Evolutionary conservation across 192 early-diverging fungal genomes (phyloP).

Genomic region (Backusella circina): DNA sequence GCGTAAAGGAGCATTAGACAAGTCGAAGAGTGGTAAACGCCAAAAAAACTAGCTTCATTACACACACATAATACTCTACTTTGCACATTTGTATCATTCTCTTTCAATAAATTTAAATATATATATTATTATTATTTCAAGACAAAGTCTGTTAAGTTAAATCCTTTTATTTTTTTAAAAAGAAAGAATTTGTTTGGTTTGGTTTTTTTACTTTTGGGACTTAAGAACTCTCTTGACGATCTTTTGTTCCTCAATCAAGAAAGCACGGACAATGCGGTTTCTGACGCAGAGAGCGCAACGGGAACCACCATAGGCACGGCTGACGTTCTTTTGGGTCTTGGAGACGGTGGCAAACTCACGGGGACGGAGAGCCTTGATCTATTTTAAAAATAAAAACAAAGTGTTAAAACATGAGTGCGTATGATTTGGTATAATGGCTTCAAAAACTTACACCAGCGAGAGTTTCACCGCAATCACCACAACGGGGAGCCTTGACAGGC

Average conservation of each 20-base stretch:
- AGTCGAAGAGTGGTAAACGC: slow-evolving; percentile 25
- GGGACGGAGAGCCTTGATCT: slow-evolving; percentile 76
- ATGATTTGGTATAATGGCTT: no score
- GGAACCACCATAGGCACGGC: slow-evolving; percentile 96
- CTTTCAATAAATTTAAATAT: neutral
- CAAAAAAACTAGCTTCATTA: slow-evolving; percentile 17
- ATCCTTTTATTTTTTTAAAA: neutral
- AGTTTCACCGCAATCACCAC: slow-evolving; percentile 93
- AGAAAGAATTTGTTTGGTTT: neutral
- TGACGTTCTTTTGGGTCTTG: slow-evolving; percentile 90
- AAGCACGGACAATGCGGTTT: slow-evolving; percentile 93
- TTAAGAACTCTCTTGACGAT: slow-evolving; percentile 99
- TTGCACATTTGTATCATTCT: neutral
- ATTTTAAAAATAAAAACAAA: neutral
- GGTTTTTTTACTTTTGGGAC: slow-evolving; percentile 49
- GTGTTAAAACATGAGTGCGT: no score
- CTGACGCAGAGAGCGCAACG: slow-evolving; percentile 82
- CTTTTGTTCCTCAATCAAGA: slow-evolving; percentile 99
- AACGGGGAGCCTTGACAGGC: slow-evolving; percentile 87
- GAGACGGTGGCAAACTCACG: slow-evolving; percentile 86
- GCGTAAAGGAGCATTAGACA: slow-evolving; percentile 54
- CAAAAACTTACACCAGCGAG: slow-evolving; percentile 77
- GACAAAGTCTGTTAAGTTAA: neutral
- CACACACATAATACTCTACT: neutral
- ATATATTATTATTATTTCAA: neutral